Evolutionary conservation across 192 early-diverging fungal species (phyloP).

Genomic region (Coemansia sp.): DNA sequence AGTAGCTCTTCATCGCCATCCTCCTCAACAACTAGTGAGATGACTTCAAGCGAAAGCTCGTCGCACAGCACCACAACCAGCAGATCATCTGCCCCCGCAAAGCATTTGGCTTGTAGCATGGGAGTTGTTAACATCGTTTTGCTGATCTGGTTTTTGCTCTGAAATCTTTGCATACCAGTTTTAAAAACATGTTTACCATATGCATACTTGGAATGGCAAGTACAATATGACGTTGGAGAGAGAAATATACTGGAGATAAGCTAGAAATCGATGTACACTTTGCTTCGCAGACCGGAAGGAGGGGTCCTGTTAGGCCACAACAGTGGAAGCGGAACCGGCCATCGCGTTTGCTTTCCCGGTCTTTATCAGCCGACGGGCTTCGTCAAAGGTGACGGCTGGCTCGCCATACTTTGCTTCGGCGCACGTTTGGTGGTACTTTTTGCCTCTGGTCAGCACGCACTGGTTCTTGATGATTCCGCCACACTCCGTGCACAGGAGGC

Average conservation of each 20-base stretch:
- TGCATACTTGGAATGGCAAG: too few relatives aligned
- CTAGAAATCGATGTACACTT: conserved; percentile 1
- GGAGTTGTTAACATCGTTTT: background rate
- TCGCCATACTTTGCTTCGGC: conserved; percentile 55
- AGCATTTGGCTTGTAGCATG: background rate
- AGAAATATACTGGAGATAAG: background rate
- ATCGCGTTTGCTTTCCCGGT: conserved; percentile 12
- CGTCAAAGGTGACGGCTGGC: conserved; percentile 40
- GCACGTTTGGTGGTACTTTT: conserved; percentile 52
- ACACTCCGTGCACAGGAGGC: conserved; percentile 51
- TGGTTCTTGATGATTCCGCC: conserved; percentile 54
- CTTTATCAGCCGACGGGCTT: conserved; percentile 45
- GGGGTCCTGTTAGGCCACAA: background rate
- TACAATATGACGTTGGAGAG: background rate
- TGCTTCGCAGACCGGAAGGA: background rate
- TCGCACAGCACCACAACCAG: background rate
- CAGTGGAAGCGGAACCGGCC: conserved; percentile 1
- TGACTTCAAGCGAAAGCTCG: background rate
- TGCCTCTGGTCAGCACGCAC: conserved; percentile 53
- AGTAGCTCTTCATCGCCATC: background rate
- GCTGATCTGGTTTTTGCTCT: background rate
- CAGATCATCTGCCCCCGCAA: conserved; percentile 1
- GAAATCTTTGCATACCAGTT: background rate
- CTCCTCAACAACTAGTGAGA: background rate
- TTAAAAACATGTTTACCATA: background rate